Evolutionary conservation across 2,329 filamentous ascomycete species (phyloP).

Genomic region (Beauveria rudraprayagi): DNA sequence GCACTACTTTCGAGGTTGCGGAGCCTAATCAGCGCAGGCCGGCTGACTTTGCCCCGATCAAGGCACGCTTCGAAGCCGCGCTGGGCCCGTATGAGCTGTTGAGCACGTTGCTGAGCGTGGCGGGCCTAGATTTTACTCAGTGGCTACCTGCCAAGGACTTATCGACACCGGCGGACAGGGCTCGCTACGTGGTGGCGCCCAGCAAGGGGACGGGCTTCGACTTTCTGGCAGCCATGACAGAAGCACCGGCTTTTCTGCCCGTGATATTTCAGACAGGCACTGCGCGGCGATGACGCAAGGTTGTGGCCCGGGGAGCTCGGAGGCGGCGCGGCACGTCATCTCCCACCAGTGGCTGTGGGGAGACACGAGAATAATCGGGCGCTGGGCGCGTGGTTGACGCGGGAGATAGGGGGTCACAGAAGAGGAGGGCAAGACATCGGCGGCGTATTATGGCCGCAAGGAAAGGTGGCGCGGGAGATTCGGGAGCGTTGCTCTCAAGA

Average conservation of each 20-base stretch:
- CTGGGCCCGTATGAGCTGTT: conserved; percentile 26
- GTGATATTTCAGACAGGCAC: conserved; percentile 20
- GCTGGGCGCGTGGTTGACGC: conserved; percentile 31
- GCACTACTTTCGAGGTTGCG: conserved; percentile 24
- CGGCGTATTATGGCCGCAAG: conserved; percentile 35
- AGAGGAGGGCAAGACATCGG: conserved; percentile 23
- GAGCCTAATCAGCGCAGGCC: conserved; percentile 32
- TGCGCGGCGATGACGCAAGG: conserved; percentile 39
- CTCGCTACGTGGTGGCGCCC: conserved; percentile 33
- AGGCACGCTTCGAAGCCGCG: conserved; percentile 26
- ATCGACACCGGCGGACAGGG: conserved; percentile 45
- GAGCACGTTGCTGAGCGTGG: conserved; percentile 38
- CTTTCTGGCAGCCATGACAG: conserved; percentile 37
- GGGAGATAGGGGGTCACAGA: conserved; percentile 22
- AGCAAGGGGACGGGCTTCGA: conserved; percentile 34
- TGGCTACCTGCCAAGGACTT: conserved; percentile 37
- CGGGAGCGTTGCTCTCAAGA: no score
- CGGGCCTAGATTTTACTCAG: conserved; percentile 23
- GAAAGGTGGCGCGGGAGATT: conserved; percentile 27
- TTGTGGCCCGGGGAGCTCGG: conserved; percentile 34
- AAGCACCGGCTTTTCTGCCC: conserved; percentile 38
- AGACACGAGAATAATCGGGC: conserved; percentile 28
- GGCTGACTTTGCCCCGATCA: conserved; percentile 21
- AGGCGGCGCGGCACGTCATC: conserved; percentile 34
- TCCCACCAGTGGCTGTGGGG: conserved; percentile 37